Evolutionary conservation across 2,329 filamentous ascomycete genomes (phyloP), one percentile per base, ranked within the genome.

Genomic region (Penicillium sp.): DNA sequence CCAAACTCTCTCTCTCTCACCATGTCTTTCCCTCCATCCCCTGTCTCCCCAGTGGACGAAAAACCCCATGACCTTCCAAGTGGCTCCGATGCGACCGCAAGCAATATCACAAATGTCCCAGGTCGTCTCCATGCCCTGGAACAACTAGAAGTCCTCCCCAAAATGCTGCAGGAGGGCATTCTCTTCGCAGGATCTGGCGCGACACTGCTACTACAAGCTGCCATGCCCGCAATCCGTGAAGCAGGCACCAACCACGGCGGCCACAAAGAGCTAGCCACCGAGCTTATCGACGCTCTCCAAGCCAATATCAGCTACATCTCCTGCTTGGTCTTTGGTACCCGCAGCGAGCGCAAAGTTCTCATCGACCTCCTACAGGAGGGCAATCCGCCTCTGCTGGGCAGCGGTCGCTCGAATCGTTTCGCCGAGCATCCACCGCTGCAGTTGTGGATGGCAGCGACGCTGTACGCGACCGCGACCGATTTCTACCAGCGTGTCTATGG

Each of bases 401-500:
- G 63, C 38, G 62, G 69, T 12, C 62, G 58, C 45, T 63, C 64
- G 31, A 65, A 67, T 54, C 59, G 65, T 1, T 67, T 67, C 62
- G 48, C 61, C 41, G 52, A 67, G 60, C 51, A 67, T 53, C 42
- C 66, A 29, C 38, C 51, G 29, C 38, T 65, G 5, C 66, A 73
- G 47, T 65, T 72, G 51, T 75, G 73, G 73, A 64, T 73, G 48
- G 65, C 71, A 2, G 73, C 73, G 1, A 74, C 72, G 2, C 56
- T 74, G 47, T 75, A 75, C 57, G 71, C 71, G 19, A 74, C 71
- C 17, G 67, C 70, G 3, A 74, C 71, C 6, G 73, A 74, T 50
- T 68, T 73, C 59, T 75, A 74, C 58, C 72, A 75, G 62, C 70
- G 73, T 12, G 67, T 74, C 50, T 73, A 74, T 42, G 70, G 71